Evolutionary conservation across 78 protist species (phyloP), one percentile per base, ranked within the genome.

Genomic region (Dictyostelium citrinum): DNA sequence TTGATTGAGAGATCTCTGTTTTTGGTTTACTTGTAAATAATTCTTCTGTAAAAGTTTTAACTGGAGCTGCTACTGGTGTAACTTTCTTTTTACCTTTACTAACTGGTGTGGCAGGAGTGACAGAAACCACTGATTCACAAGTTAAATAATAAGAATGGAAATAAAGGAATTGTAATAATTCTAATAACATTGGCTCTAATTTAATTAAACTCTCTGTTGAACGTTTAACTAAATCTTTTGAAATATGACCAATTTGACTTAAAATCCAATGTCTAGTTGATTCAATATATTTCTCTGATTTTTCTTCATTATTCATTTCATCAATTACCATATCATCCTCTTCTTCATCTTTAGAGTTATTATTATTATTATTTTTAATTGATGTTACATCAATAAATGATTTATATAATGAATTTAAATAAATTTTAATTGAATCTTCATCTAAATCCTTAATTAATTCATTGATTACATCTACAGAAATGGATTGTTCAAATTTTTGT

Each of bases 91-190:
- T 84, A 33, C 49, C 49, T 9, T 83, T 83, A 27, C 33, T 24
- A 16, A 24, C 41, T 43, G 90, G 41, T 5, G 77, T 20, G 11
- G 77, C 6, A 10, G 51, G 16, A 5, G 33, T 8, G 10, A 14
- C 20, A 2, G 90, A 27, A 12, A 16, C 17, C 3, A 46, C 51
- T 70, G 16, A 29, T 31, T 70, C 77, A 70, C 45, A 33, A n/a
- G 60, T 24, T 27, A 68, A n/a, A 67, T 41, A 88, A 76, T 77
- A 88, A 8, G 93, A 37, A 16, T 88, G 37, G 81, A 88, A 88
- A n/a, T 78, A 88, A 27, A 88, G 70, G 85, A 88, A 88, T 67
- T 88, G 70, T n/a, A 78, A 55, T 17, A 88, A 20, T 10, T 78
- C 70, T 10, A 67, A 16, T 39, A 88, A 64, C 20, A 39, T 70